phyloP scores from a whole-genome alignment of 2,329 filamentous ascomycete species.

The Venturia nashicola region DNA sequence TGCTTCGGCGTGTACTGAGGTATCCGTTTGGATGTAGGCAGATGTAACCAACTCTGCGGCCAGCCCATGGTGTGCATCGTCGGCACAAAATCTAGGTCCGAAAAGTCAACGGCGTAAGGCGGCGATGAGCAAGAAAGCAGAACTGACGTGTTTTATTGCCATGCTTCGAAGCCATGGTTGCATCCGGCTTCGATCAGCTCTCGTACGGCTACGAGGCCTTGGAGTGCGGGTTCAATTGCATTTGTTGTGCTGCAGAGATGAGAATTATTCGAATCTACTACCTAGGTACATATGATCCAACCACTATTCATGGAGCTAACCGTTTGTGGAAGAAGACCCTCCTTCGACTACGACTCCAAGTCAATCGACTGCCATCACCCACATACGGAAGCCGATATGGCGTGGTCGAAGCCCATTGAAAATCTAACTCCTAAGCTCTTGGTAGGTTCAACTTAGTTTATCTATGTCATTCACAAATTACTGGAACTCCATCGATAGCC shows the following conservation, averaged over 20 bases:
- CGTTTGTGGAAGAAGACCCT: neutral
- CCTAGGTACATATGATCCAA: too few relatives aligned
- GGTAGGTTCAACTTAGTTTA: neutral
- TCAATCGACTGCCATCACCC: too few relatives aligned
- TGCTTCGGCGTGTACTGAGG: neutral
- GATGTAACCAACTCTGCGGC: neutral
- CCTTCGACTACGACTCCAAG: too few relatives aligned
- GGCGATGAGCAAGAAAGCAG: too few relatives aligned
- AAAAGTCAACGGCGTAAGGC: neutral
- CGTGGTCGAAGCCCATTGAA: neutral
- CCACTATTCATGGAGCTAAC: too few relatives aligned
- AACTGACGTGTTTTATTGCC: neutral
- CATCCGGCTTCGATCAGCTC: slow-evolving; percentile 4
- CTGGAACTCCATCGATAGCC: too few relatives aligned
- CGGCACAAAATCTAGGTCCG: neutral
- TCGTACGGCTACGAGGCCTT: slow-evolving; percentile 1
- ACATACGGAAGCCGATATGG: neutral
- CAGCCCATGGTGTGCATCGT: slow-evolving; percentile 2
- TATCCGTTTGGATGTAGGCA: neutral
- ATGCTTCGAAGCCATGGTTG: slow-evolving; percentile 9
- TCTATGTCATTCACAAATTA: too few relatives aligned
- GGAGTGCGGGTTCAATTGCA: neutral
- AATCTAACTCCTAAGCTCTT: neutral
- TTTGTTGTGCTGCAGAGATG: neutral
- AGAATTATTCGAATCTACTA: too few relatives aligned